Base-by-base conservation (phyloP, 176 grass and related monocot species). In the Carex pumila region DNA sequence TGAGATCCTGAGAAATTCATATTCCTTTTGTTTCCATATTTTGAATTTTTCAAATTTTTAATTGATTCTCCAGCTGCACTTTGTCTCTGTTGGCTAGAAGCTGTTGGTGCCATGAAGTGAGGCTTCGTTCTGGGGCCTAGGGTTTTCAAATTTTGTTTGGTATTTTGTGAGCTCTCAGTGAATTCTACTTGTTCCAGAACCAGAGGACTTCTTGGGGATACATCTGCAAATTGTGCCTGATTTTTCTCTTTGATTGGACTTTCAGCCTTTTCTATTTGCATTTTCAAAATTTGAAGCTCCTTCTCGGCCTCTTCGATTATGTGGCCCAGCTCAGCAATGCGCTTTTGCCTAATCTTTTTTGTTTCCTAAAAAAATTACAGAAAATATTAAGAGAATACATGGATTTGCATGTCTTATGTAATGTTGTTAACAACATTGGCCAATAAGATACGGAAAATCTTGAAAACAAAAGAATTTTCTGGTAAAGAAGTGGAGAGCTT, bases 121-220 rank as follows among this genome's bases (percentile, higher is more conserved):
- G 89, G 93, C 69, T 79, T 82, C 21, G 88, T 84, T 32, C 79
- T 84, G 31, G 82, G 84, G 31, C 67, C 74, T 13, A 29, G 15
- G 71, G 74, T 93, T 72, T 43, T 81, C 18, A 86, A 80, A 2
- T 61, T 49, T 71, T 88, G 91, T 30, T 87, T 86, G 0, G 50
- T 81, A 70, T 84, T 79, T 8, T 80, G 84, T n/a, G 84, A 85
- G 81, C 43, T 88, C 32, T 91, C 84, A 60, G 36, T 45, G 72
- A 84, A 84, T 79, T 90, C 89, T 7, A 87, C 85, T 6, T 88
- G 87, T 0, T 82, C 87, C 79, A 89, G 57, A 56, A 94, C 86
- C 18, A 98, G 80, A 59, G 89, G 90, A 88, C 95, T 98, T 85
- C 92, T 94, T 0, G 92, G 92, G 29, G 95, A 98, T 8, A 84